Conservation (phyloP, 495 filamentous ascomycete genomes). For the Talaromyces nanjingensis region DNA sequence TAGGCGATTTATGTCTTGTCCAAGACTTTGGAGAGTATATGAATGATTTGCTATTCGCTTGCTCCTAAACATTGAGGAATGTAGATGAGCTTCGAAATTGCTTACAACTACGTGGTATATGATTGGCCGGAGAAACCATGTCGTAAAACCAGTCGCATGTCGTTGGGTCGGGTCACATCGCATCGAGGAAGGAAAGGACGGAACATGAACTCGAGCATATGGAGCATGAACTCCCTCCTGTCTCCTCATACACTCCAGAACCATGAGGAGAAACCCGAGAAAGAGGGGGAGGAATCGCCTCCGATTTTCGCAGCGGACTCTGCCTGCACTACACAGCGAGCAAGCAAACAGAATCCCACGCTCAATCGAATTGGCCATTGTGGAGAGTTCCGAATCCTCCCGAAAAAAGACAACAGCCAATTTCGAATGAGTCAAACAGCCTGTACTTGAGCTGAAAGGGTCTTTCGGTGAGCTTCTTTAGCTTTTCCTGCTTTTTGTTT, state of each 20-base stretch:
- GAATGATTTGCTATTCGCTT: too few species aligned
- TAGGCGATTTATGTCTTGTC: too few species aligned
- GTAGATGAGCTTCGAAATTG: too few species aligned
- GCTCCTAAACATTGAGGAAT: too few species aligned
- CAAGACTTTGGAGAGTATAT: too few species aligned
- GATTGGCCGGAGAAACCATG: not conserved
- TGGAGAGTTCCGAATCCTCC: not conserved
- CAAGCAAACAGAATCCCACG: not conserved
- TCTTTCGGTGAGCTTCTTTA: not conserved
- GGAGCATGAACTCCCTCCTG: not conserved
- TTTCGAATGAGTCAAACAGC: not conserved
- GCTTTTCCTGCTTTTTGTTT: not conserved
- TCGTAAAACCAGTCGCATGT: not conserved
- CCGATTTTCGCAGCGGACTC: not conserved
- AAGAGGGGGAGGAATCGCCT: not conserved
- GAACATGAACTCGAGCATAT: not conserved
- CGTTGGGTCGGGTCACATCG: not conserved
- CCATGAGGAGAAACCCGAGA: not conserved
- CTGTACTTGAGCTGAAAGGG: not conserved
- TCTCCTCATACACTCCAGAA: not conserved
- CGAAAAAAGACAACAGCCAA: not conserved
- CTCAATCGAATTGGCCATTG: not conserved
- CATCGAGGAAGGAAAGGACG: not conserved
- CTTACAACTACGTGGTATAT: not conserved
- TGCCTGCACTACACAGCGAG: not conserved